Base-by-base conservation (phyloP, 1,284 basidiomycete species). In the Tilletiopsis washingtonensis region DNA sequence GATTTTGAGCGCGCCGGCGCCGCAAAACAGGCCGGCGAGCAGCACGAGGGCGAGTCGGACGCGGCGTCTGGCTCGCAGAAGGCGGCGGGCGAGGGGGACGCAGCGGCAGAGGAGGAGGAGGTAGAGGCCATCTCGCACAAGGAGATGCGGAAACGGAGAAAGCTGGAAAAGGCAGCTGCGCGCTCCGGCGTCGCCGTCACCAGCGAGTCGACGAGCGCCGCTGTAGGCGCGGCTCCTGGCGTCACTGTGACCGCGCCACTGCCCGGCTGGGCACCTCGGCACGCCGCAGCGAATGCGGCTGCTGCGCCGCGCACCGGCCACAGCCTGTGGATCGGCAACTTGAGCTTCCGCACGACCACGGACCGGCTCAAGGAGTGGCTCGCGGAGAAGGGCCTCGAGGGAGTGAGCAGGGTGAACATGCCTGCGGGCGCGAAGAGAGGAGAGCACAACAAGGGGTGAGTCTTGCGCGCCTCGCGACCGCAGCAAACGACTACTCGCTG, bases 71-170 rank as follows among this genome's bases (percentile, higher is more conserved):
- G n/a, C n/a, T n/a, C 78, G 78, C 12, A 84, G 60, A 1, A 80
- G 75, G 86, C 84, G 85, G n/a, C 84, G 43, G 0, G 79, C 71
- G 0, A 84, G 85, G 2, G 81, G 78, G 0, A 84, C 81, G 0
- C 84, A 76, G 9, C 79, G 41, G 1, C 84, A 81, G 2, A 59
- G 24, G 58, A 68, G 29, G 61, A 66, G n/a, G 45, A 62, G 52
- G 49, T 24, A 32, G 59, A 59, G 47, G 59, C 56, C 1, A 27
- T 72, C 3, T 66, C 62, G 14, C 69, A 70, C 47, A 69, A 71
- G 44, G 67, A 74, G 50, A 52, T 44, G 38, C 61, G 69, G 14
- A 66, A 65, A 43, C 53, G 68, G 4, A 57, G 59, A 26, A 54
- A 59, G 29, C 43, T 56, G 20, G 49, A 59, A 36, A 64, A 61